Evolutionary conservation across 1,284 basidiomycete species (phyloP), one percentile per base, ranked within the genome.

Genomic region (Quambalaria eucalypti): DNA sequence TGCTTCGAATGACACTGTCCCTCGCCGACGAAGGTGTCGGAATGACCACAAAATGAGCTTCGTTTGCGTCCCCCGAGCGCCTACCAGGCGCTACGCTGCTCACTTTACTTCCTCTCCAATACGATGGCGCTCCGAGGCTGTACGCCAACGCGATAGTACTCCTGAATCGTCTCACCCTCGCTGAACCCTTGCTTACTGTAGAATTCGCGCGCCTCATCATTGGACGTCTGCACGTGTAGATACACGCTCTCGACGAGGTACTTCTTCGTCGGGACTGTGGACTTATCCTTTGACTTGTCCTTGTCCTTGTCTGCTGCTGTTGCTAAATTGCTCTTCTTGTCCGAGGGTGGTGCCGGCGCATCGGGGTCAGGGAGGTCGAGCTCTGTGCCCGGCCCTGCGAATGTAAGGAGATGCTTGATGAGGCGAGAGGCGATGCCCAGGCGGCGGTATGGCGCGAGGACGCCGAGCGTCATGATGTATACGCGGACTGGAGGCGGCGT

Each of bases 401-500:
- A 51, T 21, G 70, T 57, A 23, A 77, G 58, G 14, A 77, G 65
- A 38, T 77, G 68, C 51, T 66, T 53, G 28, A 78, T 53, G 7
- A 78, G 56, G 14, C 70, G 62, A 1, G 65, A 66, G 10, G 74
- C 77, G 51, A 78, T 69, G 2, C 77, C 77, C 46, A 77, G 72
- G 8, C 74, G 66, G n/a, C 77, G 72, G 57, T 78, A 78, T 1
- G 77, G 73, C 31, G 71, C 67, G 4, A 78, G 64, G 2, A 77
- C 75, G 19, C 76, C 77, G n/a, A 78, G 66, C 2, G 76, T 77
- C 76, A 77, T 77, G 53, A 78, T 68, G 64, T 78, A 77, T 25
- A 78, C 66, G 19, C 67, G 69, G 19, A 68, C 71, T 61, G 55
- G 21, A 59, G 52, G 14, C 59, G 62, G 29, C 59, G 58, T 7